Base-by-base conservation (phyloP, 192 early-diverging fungal species). In the Entrophospora sp. region DNA sequence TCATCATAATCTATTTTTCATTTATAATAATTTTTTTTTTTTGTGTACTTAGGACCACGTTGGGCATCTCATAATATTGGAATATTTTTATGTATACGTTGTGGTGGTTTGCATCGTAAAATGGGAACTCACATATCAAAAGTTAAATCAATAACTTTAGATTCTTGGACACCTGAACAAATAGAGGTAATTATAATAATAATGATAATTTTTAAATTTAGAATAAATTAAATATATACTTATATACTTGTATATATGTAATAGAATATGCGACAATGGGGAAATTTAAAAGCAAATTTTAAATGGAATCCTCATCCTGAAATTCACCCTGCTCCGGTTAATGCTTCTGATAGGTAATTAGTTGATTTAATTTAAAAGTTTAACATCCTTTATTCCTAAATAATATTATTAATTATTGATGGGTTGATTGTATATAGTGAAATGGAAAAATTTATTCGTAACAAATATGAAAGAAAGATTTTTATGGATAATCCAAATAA, bases 81-180 rank as follows among this genome's bases (percentile, higher is more conserved):
- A 4, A 78, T 94, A 38, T 96, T 98, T 67, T 70, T 98, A 36
- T 98, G 96, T 77, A 96, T 97, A 28, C 81, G 93, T 4, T 98
- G 96, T 75, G 87, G 79, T 46, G 83, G 89, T 35, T 69, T 90
- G 34, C 91, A 92, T 61, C 74, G 91, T 32, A 89, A 85, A 67
- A 78, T 95, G 68, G 92, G 93, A 36, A 95, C 92, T 0, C 91
- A 94, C 49, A 90, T 98, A 31, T 87, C 90, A 30, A 90, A 88
- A 69, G 91, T 98, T 55, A 96, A 95, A 75, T 93, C 91, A 5
- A 82, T 92, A 32, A 85, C 80, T 24, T 76, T 96, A 69, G 96
- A 98, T 74, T 80, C 82, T 28, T 98, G 96, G 96, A 88, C 89
- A 9, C 73, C 82, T 3, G 87, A 91, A 28, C 86, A 92, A 69